phyloP scores from a whole-genome alignment of 805 yeast genomes.

The Teunomyces cretensis region DNA sequence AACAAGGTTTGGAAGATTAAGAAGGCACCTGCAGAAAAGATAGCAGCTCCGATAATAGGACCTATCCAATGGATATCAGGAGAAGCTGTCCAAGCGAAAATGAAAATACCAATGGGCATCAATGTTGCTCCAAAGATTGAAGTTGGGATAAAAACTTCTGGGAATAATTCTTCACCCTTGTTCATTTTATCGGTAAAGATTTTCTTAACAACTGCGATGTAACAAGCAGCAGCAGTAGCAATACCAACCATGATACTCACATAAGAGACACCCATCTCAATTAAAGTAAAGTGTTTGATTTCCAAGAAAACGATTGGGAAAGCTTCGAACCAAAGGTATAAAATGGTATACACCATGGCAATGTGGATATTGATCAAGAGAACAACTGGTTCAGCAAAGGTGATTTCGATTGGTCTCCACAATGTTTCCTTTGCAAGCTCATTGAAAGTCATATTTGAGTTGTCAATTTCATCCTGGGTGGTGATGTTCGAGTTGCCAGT shows the following conservation, averaged over 20 bases:
- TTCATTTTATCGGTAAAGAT: conserved; percentile 13
- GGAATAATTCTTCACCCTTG: conserved; percentile 10
- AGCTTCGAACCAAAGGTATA: conserved; percentile 60
- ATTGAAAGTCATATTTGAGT: conserved; percentile 16
- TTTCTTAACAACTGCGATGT: conserved; percentile 10
- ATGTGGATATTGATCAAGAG: conserved; percentile 50
- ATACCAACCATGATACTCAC: conserved; percentile 49
- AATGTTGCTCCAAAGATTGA: conserved; percentile 22
- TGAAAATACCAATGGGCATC: conserved; percentile 20
- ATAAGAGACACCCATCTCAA: conserved; percentile 49
- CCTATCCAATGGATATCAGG: conserved; percentile 18
- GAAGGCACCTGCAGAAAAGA: conserved; percentile 20
- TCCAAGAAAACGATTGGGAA: conserved; percentile 55
- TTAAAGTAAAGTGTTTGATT: conserved; percentile 44
- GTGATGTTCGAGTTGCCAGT: conserved; percentile 49
- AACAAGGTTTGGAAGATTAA: conserved; percentile 50
- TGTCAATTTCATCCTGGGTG: conserved; percentile 39
- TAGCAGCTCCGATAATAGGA: conserved; percentile 19
- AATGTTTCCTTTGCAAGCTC: conserved; percentile 30
- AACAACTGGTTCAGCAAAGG: conserved; percentile 54
- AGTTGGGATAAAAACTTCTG: conserved; percentile 18
- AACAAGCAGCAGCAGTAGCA: conserved; percentile 10
- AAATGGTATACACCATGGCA: conserved; percentile 50
- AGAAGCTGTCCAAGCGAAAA: conserved; percentile 21
- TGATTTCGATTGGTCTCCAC: conserved; percentile 51